Evolutionary conservation across 2,329 filamentous ascomycete species (phyloP), one percentile per base, ranked within the genome.

Genomic region (Pleomassaria siparia): DNA sequence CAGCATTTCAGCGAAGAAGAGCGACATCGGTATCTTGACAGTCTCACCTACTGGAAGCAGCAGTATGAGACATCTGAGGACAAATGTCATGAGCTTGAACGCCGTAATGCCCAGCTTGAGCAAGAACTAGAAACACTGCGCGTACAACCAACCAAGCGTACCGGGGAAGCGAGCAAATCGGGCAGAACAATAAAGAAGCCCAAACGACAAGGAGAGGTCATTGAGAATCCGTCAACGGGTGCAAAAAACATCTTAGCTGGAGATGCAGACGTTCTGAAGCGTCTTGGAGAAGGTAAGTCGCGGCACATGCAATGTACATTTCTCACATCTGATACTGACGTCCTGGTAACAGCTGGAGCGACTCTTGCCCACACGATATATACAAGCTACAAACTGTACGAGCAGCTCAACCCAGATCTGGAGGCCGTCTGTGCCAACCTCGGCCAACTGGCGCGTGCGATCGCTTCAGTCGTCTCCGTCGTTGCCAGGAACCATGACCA

Each of bases 31-130:
- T 68, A 74, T 37, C 56, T 77, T 18, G 71, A 76, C 47, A 59
- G 70, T 12, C 68, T 70, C 10, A 54, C 66, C 3, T 75, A 68
- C 46, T 76, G 73, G 74, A 53, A 56, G 25, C 54, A 67, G 7
- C 57, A 58, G 35, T 66, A 53, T 32, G 50, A 56, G 15, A 43
- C 44, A 18, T 46, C 55, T 0, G 59, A 71, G n/a, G 47, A 55
- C 5, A 58, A 59, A 26, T 62, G 60, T 32, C 44, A 51, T 2
- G 44, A 54, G 4, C 52, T 71, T 13, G 53, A 60, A 21, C 49
- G 32, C 2, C 47, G 58, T 24, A 60, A 64, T 26, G 44, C 52
- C 8, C 60, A 61, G 24, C 58, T 69, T 2, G 63, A 69, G 28
- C 55, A 62, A 22, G 62, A 60, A 11, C 64, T 60, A 21, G 60